Evolutionary conservation across 148 eudicot genomes (phyloP), one percentile per base, ranked within the genome.

Genomic region (Silene latifolia): DNA sequence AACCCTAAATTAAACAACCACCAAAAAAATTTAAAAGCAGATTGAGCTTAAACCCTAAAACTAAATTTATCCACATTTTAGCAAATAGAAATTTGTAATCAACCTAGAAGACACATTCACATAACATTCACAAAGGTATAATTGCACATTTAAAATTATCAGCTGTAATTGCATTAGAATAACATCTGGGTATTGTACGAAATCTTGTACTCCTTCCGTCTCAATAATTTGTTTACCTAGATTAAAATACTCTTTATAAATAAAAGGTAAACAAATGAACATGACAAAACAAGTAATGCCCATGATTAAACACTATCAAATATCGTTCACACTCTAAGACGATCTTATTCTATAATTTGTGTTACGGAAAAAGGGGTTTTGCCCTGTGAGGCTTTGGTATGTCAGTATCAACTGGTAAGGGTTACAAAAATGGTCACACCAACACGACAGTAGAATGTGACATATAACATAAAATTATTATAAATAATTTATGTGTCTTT

Each of bases 151-250:
- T 61, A 17, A 58, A 7, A 39, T 21, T 42, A 44, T 5, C 18
- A 58, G 54, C 47, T 14, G 62, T 6, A 71, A 74, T 15, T 10
- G 21, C 57, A 48, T 46, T 57, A 63, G 5, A 72, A 53, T 27
- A 46, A 17, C 59, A 67, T 72, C 81, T 79, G 81, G 77, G 74
- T 73, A 72, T 63, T 8, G 67, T 67, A 61, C 29, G 67, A 73
- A 73, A 32, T 32, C 35, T 32, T 32, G 35, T 32, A 32, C 35
- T 32, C 5, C 35, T 0, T 32, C 35, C 35, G 35, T 32, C 44
- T 39, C 9, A 39, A 39, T 6, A 8, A 39, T 39, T 39, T 39
- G 1, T 6, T 7, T 39, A 39, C 44, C 4, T 32, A 1, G 4
- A 32, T 32, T 32, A 32, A 32, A 32, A 4, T 32, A 32, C 35